Base-by-base conservation (phyloP, 768 basidiomycete genomes). In the Aureoboletus auriporus region DNA sequence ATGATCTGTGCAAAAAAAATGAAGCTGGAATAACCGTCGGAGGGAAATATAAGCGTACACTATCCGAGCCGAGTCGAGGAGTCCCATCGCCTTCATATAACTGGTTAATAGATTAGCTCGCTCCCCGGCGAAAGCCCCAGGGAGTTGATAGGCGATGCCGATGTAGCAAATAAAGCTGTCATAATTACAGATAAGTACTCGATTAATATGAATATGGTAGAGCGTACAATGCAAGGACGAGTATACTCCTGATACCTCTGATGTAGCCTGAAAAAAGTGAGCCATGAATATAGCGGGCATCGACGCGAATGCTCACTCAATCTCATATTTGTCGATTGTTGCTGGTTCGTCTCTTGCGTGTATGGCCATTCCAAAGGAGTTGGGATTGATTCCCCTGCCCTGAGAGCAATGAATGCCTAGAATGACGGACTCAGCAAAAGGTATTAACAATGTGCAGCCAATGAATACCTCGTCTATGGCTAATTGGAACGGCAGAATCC, bases 31-130 rank as follows among this genome's bases (percentile, higher is more conserved):
- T 5, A 28, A 26, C 1, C 2, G 9, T 28, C 8, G 14, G 1
- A 34, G 28, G 12, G 9, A 30, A 37, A 35, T 20, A 27, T 6
- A 17, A 10, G 60, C 78, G 13, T 58, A 80, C 77, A 80, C 50
- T 41, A 86, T 77, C 33, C 86, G 75, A 11, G 87, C 85, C 0
- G 79, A 79, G 57, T 89, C 86, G 7, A 77, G 65, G 12, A 89
- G 72, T 8, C 89, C 89, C 89, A 91, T 90, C 3, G 79, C 86
- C 59, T 84, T 83, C 74, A 90, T 79, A 59, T 90, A 86, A 8
- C 78, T 69, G 0, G 89, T 88, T 29, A 90, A 62, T 13, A 77
- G 65, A 45, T 70, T 74, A 0, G 87, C 82, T 36, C 86, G 74
- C 62, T 91, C 89, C 6, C 73, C 74, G 11, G 82, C 71, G 38